These are phyloP conservation scores for Strigomonas galati DNA, from an alignment of 208 protist species.

Conservation along the genomic window DNA sequence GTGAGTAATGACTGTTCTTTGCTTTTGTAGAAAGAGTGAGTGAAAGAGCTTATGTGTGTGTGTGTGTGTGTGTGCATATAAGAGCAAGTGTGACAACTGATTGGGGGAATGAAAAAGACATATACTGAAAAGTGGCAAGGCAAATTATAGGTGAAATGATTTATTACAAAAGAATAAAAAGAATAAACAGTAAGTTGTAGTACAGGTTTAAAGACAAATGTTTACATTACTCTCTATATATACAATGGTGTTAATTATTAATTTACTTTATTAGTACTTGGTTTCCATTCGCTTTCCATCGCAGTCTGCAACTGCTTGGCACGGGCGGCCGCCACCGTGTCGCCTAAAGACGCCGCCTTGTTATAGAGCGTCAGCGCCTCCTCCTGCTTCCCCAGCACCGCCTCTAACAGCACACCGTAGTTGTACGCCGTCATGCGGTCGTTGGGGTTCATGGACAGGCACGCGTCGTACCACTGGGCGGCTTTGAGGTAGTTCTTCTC, in stretches of 20 bases:
- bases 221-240: not conserved
- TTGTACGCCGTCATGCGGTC: conserved; percentile 81
- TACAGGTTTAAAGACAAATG: not conserved
- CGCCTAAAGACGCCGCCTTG: conserved; percentile 45
- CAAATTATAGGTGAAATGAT: not conserved
- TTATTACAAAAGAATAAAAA: conserved; percentile 3
- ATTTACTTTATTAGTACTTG: not conserved
- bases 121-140: no score
- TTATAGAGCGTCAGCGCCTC: conserved; percentile 56
- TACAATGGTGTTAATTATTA: not conserved
- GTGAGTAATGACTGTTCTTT: not conserved
- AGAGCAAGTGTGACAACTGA: no score
- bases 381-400: conserved; percentile 39
- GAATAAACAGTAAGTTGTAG: not conserved
- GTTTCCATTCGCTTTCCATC: conserved; percentile 14
- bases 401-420: conserved; percentile 77
- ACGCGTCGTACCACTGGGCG: conserved; percentile 50
- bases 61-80: no score
- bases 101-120: no score
- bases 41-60: no score
- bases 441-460: conserved; percentile 54
- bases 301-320: conserved; percentile 44
- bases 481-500: conserved; percentile 64
- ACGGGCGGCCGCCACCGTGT: conserved; percentile 42
- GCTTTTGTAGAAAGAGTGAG: not conserved